These are phyloP conservation scores for Pharnaceum exiguum DNA, from an alignment of 148 eudicot species.

Conservation along the genomic window DNA sequence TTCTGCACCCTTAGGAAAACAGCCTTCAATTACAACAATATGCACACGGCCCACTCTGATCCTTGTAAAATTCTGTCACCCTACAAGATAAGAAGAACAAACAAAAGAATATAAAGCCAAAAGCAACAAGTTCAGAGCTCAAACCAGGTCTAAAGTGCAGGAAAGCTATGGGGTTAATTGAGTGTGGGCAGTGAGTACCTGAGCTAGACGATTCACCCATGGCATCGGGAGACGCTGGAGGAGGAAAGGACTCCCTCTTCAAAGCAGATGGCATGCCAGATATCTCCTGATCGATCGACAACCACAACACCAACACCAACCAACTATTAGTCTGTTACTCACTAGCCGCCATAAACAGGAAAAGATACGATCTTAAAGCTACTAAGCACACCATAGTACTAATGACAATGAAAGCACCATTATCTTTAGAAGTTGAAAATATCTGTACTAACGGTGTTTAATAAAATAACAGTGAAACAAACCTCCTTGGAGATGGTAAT, in stretches of 20 bases:
- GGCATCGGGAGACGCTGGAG: conserved; percentile 33
- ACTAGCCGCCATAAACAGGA: background rate
- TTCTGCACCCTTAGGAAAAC: no score
- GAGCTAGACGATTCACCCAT: conserved; percentile 51
- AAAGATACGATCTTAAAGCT: background rate
- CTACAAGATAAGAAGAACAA: no score
- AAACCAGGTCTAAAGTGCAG: conserved; percentile 13
- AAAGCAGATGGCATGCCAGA: conserved; percentile 43
- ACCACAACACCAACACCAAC: background rate
- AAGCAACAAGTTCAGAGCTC: no score
- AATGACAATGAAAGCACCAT: no score
- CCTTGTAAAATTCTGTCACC: no score
- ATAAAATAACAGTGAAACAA: no score
- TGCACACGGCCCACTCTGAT: no score
- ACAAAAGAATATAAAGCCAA: no score
- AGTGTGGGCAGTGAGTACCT: conserved; percentile 29
- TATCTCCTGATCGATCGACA: conserved; percentile 28
- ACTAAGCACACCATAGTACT: background rate
- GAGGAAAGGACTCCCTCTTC: conserved; percentile 26
- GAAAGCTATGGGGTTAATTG: conserved; percentile 39
- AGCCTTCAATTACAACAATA: no score
- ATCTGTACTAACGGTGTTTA: no score
- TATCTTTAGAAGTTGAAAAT: no score
- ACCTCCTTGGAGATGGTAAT: no score
- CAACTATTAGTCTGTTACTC: background rate